phyloP scores from a whole-genome alignment of 129 eudicot genomes.

The Deinandra increscens region DNA sequence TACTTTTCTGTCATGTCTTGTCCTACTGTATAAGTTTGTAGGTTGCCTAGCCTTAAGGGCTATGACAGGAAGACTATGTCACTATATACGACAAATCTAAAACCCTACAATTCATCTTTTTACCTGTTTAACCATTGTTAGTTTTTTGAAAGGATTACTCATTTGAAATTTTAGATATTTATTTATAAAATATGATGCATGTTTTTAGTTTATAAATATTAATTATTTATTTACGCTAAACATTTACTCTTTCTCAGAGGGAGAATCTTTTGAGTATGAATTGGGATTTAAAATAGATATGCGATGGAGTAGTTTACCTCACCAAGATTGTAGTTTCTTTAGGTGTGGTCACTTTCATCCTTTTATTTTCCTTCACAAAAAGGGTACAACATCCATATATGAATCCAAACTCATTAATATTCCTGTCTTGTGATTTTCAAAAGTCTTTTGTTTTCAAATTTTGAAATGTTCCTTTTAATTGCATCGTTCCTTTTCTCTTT shows the following conservation, averaged over 20 bases:
- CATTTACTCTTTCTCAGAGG: conserved; percentile 18
- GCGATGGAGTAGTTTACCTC: conserved; percentile 16
- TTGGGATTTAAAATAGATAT: conserved; percentile 24
- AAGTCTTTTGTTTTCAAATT: conserved; percentile 16
- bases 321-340: conserved; percentile 7
- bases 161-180: not conserved
- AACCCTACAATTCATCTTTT: not conserved
- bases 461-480: conserved; percentile 29
- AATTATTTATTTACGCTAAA: not conserved
- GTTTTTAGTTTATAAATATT: no score
- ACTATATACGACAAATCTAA: no score
- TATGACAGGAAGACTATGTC: conserved; percentile 26
- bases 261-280: conserved; percentile 35
- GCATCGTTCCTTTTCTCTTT: not conserved
- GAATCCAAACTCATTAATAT: conserved; percentile 18
- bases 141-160: no score
- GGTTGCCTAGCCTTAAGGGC: conserved; percentile 25
- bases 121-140: not conserved
- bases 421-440: conserved; percentile 12
- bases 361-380: conserved; percentile 15
- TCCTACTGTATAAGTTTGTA: conserved; percentile 13
- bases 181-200: no score
- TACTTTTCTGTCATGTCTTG: conserved; percentile 19
- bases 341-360: conserved; percentile 38
- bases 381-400: conserved; percentile 1